A percentile compares a stretch with the other conserved stretches of the same genome.
phyloP scores from a whole-genome alignment of 495 filamentous ascomycete genomes.

The Penicillium soppii region DNA sequence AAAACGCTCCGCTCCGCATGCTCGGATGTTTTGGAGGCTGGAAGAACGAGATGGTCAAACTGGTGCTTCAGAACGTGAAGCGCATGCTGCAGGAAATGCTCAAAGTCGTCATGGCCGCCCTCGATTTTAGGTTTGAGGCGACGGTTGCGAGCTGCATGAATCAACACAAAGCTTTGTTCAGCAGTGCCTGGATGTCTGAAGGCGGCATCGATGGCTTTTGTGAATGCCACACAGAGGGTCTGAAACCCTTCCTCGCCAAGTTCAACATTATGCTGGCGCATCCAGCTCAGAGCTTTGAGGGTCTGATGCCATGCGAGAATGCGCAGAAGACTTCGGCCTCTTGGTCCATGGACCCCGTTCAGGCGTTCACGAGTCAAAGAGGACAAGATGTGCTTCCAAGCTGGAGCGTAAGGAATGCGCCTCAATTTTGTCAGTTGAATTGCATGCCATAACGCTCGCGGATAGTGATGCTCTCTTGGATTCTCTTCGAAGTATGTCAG shows the following conservation, averaged over 20 bases:
- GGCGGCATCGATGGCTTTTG: slow-evolving; percentile 37
- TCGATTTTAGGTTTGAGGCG: slow-evolving; percentile 4
- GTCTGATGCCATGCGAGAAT: slow-evolving; percentile 45
- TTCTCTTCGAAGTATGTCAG: slow-evolving; percentile 22
- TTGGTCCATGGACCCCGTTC: slow-evolving; percentile 10
- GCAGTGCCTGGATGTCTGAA: slow-evolving; percentile 22
- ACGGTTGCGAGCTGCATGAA: slow-evolving; percentile 12
- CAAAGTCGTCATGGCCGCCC: slow-evolving; percentile 16
- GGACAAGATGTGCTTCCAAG: slow-evolving; percentile 42
- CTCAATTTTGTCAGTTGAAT: slow-evolving; percentile 38
- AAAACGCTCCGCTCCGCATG: slow-evolving; percentile 23
- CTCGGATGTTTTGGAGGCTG: slow-evolving; percentile 21
- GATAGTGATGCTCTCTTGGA: slow-evolving; percentile 17
- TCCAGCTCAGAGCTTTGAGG: slow-evolving; percentile 33
- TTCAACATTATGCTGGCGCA: slow-evolving; percentile 37
- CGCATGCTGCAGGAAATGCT: slow-evolving; percentile 32
- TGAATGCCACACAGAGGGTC: slow-evolving; percentile 45
- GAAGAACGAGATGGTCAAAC: slow-evolving; percentile 40
- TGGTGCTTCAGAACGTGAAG: slow-evolving; percentile 33
- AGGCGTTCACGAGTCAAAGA: slow-evolving; percentile 25
- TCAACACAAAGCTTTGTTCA: slow-evolving; percentile 24
- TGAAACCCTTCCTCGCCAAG: slow-evolving; percentile 44
- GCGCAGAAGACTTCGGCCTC: slow-evolving; percentile 27
- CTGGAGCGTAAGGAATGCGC: slow-evolving; percentile 28
- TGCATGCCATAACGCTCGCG: slow-evolving; percentile 42